A percentile compares a stretch with the other conserved stretches of the same genome.
These are phyloP conservation scores for Moricandia arvensis DNA, from an alignment of 345 rosid genomes.

Conservation along the genomic window DNA sequence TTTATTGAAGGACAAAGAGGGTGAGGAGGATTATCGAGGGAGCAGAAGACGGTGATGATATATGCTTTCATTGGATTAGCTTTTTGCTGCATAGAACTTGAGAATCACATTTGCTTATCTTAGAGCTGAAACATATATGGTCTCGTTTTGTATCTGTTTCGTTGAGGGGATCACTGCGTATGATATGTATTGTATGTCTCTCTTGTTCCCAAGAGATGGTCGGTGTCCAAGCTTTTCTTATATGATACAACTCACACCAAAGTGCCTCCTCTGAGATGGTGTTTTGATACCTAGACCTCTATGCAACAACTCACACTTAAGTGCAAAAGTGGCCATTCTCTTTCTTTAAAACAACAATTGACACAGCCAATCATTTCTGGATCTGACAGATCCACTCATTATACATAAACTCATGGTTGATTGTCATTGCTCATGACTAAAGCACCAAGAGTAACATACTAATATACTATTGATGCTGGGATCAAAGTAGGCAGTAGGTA, in stretches of 20 bases:
- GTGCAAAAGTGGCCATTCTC: neutral
- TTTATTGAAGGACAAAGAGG: slow-evolving; percentile 75
- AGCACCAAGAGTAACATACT: neutral
- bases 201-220: neutral
- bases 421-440: neutral
- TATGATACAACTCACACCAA: neutral
- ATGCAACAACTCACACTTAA: neutral
- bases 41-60: slow-evolving; percentile 52
- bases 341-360: neutral
- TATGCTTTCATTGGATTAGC: neutral
- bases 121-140: neutral
- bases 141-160: slow-evolving; percentile 25
- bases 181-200: neutral
- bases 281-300: neutral
- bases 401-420: neutral
- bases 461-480: neutral
- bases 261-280: neutral
- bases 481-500: neutral
- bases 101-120: slow-evolving; percentile 13
- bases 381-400: neutral
- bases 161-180: neutral
- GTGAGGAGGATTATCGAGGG: slow-evolving; percentile 55
- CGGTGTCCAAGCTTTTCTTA: neutral
- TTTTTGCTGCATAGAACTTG: slow-evolving; percentile 5
- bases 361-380: neutral